Percentiles rank a stretch among this genome's conserved stretches.
Conservation (phyloP, 805 yeast genomes). For the Sungouiella blattae region DNA sequence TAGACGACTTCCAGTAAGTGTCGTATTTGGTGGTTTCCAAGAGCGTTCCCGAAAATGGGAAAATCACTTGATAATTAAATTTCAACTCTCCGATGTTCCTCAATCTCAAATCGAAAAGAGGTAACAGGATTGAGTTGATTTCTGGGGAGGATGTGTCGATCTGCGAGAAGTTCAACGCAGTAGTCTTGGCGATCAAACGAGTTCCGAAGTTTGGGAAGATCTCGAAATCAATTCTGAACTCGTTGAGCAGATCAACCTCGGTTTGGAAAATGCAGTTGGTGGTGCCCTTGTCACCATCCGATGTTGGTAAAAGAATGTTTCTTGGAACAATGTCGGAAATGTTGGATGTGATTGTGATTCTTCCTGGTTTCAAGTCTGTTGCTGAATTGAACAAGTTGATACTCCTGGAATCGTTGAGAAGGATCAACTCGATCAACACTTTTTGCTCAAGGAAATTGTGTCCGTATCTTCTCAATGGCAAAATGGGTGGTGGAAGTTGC, state of each 20-base stretch:
- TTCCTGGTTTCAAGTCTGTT: constrained; percentile 59
- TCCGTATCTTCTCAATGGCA: constrained; percentile 91
- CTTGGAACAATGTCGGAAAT: constrained; percentile 84
- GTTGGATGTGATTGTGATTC: constrained; percentile 77
- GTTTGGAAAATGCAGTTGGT: constrained; percentile 77
- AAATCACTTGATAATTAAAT: constrained; percentile 76
- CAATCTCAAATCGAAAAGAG: constrained; percentile 77
- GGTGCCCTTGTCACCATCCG: constrained; percentile 48
- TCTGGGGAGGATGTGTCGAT: constrained; percentile 40
- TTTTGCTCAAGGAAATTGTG: constrained; percentile 92
- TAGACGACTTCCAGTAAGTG: constrained; percentile 91
- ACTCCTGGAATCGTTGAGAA: constrained; percentile 48
- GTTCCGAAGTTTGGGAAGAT: constrained; percentile 95
- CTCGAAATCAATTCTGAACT: constrained; percentile 79
- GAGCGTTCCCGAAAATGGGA: constrained; percentile 82
- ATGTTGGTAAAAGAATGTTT: constrained; percentile 74
- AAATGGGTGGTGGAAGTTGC: constrained; percentile 91
- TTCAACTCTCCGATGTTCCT: constrained; percentile 77
- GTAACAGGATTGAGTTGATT: constrained; percentile 48
- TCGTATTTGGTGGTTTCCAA: constrained; percentile 89
- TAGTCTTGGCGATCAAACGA: constrained; percentile 81
- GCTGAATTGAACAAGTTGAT: constrained; percentile 43
- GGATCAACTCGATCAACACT: constrained; percentile 73
- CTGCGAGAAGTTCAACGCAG: constrained; percentile 59
- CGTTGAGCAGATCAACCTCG: constrained; percentile 58